Evolutionary conservation across 495 filamentous ascomycete species (phyloP), one percentile per base, ranked within the genome.

Genomic region (Parathielavia hyrcaniae): DNA sequence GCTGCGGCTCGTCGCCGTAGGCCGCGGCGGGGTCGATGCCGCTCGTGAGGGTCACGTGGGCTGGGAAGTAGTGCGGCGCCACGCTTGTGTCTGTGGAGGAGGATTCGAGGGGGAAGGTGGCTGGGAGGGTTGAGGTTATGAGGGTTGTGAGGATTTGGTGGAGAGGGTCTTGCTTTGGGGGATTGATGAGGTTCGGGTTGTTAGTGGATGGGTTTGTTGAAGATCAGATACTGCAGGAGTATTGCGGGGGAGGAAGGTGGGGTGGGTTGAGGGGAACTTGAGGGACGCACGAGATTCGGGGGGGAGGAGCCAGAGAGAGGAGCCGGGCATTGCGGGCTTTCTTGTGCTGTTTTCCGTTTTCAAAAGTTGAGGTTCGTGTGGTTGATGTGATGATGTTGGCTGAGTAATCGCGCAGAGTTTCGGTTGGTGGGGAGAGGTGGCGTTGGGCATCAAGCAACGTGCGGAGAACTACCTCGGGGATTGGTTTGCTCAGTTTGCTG

Each of bases 271-370:
- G 26, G 26, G 26, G 26, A 30, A 6, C 3, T n/a, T 2, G 26
- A 30, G 6, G 6, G 45, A 47, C 45, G 20, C n/a, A 47, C 45
- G 59, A 8, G 61, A n/a, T 1, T 57, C 43, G 0, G 67, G 67
- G 12, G 69, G 69, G 40, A 67, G 46, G 30, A 71, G 65, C 69
- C 69, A 71, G 50, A 71, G 67, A 17, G 69, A 69, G 22, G 64
- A 65, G 53, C 62, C 64, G 6, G 66, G 57, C 66, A 69, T 69
- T 52, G 57, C 61, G 22, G n/a, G 14, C 17, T 51, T 56, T 36
- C 34, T 41, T 40, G 6, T 40, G 10, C 8, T 41, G 8, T 39
- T 6, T 20, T 51, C 8, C 13, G 5, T 23, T 34, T 50, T 35
- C 1, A 17, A 14, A 30, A 7, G 1, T 32, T 44, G 17, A 13